Conservation (phyloP, 306 rosid species). For the Echinosophora koreensis region DNA sequence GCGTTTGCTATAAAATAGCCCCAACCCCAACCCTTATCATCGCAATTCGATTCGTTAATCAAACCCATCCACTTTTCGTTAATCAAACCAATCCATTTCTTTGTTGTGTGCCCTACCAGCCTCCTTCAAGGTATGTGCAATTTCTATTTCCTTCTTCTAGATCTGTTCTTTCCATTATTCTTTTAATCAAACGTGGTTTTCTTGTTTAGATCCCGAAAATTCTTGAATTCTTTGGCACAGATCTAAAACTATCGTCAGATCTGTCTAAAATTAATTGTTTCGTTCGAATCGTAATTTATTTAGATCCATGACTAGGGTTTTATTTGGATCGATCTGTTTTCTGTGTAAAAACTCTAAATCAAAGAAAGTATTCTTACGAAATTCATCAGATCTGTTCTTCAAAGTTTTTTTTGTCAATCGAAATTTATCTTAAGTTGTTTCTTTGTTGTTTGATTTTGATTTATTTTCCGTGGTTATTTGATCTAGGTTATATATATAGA, state of each 20-base stretch:
- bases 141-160: background rate
- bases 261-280: no score
- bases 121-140: conserved; percentile 41
- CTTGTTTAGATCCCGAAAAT: background rate
- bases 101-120: background rate
- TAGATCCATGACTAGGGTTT: background rate
- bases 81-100: background rate
- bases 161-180: no score
- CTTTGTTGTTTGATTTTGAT: no score
- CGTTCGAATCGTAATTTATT: no score
- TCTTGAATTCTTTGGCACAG: background rate
- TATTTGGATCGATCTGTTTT: background rate
- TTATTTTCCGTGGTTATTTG: background rate
- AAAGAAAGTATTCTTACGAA: no score
- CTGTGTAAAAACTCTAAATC: background rate
- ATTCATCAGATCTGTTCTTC: background rate
- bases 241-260: background rate
- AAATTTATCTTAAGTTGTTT: no score
- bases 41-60: background rate
- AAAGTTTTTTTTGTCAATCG: no score
- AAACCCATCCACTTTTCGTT: background rate
- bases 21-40: fast-evolving
- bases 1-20: conserved; percentile 35
- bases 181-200: background rate
- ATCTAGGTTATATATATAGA: no score